Evolutionary conservation across 2,329 filamentous ascomycete species (phyloP).

Genomic region (Malbranchea zuffiana): DNA sequence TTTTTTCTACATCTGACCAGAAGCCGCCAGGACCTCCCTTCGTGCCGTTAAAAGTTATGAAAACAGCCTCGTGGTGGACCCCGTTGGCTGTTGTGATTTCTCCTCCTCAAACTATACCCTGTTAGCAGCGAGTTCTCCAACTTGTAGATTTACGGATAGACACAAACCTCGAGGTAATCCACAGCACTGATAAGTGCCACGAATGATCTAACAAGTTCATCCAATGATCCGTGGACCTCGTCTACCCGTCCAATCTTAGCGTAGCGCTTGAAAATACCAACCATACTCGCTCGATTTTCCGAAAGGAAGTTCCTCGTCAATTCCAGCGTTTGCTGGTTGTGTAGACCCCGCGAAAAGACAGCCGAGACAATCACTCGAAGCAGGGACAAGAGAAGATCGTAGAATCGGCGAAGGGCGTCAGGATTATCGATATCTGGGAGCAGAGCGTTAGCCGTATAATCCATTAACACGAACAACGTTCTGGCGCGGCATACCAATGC

Average conservation of each 20-base stretch:
- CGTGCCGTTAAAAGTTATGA: constrained; percentile 2
- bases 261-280: constrained; percentile 81
- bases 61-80: constrained; percentile 4
- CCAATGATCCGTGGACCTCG: constrained; percentile 49
- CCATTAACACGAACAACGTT: constrained; percentile 9
- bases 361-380: constrained; percentile 73
- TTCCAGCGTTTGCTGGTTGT: constrained; percentile 61
- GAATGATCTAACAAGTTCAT: constrained; percentile 73
- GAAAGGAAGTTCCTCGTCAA: constrained; percentile 70
- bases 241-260: constrained; percentile 57
- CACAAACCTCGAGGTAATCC: constrained; percentile 70
- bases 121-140: constrained; percentile 3
- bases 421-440: constrained; percentile 52
- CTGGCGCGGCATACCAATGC: constrained; percentile 47
- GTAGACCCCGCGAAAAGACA: constrained; percentile 66
- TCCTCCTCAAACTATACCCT: constrained; percentile 9
- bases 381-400: constrained; percentile 67
- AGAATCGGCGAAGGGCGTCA: constrained; percentile 67
- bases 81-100: not conserved
- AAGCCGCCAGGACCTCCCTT: too few species aligned
- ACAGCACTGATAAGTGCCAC: constrained; percentile 73
- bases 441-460: constrained; percentile 3
- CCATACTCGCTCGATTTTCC: constrained; percentile 72
- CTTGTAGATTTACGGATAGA: not conserved
- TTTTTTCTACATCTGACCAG: constrained; percentile 3